phyloP scores from a whole-genome alignment of 352 stramenopile genomes.

The Sclerospora graminicola region DNA sequence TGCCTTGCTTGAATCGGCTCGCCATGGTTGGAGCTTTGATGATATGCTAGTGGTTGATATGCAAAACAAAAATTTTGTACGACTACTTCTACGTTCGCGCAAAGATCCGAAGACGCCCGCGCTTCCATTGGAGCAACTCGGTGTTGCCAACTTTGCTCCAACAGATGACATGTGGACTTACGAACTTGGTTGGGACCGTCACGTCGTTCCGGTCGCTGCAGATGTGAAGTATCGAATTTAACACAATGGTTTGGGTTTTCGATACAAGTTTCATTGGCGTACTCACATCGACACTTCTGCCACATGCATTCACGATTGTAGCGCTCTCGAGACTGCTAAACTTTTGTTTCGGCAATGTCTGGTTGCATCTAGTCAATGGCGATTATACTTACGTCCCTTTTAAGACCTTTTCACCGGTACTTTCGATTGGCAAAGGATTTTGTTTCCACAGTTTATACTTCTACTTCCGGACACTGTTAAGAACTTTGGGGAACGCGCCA shows the following conservation, averaged over 20 bases:
- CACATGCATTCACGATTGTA: slow-evolving; percentile 3
- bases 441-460: background rate
- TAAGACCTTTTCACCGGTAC: background rate
- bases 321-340: background rate
- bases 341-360: slow-evolving; percentile 3
- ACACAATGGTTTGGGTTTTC: slow-evolving; percentile 9
- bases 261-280: slow-evolving; percentile 5
- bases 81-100: background rate
- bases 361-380: background rate
- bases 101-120: background rate
- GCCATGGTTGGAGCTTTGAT: slow-evolving; percentile 1
- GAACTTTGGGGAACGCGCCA: background rate
- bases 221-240: slow-evolving; percentile 12
- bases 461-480: background rate
- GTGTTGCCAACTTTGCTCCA: background rate
- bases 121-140: background rate
- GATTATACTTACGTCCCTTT: slow-evolving; percentile 2
- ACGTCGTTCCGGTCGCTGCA: slow-evolving; percentile 4
- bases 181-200: background rate
- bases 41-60: background rate
- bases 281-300: background rate
- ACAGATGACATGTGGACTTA: background rate
- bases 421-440: background rate
- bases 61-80: background rate
- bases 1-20: background rate